These are phyloP conservation scores for Comarum palustre DNA, from an alignment of 306 rosid genomes.

Conservation along the genomic window DNA sequence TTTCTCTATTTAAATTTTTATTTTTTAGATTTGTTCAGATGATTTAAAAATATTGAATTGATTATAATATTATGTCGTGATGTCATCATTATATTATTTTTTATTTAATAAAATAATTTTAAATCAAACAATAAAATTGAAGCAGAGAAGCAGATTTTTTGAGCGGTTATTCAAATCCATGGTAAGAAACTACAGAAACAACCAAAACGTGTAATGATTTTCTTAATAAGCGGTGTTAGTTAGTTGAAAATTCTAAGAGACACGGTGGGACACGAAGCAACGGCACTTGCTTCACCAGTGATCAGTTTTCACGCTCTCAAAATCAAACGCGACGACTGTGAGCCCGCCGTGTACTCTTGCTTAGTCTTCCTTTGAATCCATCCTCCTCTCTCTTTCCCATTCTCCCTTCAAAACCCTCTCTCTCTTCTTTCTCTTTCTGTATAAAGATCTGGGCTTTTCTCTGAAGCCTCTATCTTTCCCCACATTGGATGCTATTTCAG, in stretches of 20 bases:
- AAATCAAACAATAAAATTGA: too few relatives aligned
- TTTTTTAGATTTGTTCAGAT: too few relatives aligned
- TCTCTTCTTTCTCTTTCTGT: neutral
- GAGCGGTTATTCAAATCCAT: neutral
- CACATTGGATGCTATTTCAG: constrained; percentile 32
- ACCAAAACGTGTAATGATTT: neutral
- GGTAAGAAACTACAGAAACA: neutral
- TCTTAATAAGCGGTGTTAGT: neutral
- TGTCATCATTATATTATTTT: too few relatives aligned
- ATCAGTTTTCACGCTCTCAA: neutral
- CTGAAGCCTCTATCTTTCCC: constrained; percentile 5
- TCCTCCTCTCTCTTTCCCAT: constrained; percentile 19
- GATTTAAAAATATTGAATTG: too few relatives aligned
- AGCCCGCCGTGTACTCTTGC: constrained; percentile 7
- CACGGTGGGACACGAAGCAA: neutral
- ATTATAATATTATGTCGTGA: too few relatives aligned
- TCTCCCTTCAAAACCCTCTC: constrained; percentile 8
- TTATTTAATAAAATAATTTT: too few relatives aligned
- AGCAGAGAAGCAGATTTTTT: too few relatives aligned
- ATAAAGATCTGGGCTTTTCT: constrained; percentile 11
- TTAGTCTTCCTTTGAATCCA: constrained; percentile 30
- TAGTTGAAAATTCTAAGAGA: neutral
- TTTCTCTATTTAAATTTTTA: too few relatives aligned
- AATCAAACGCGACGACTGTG: neutral
- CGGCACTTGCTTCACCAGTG: neutral